These are phyloP conservation scores for Phytophthora quininea DNA, from an alignment of 352 stramenopile species.

Conservation along the genomic window DNA sequence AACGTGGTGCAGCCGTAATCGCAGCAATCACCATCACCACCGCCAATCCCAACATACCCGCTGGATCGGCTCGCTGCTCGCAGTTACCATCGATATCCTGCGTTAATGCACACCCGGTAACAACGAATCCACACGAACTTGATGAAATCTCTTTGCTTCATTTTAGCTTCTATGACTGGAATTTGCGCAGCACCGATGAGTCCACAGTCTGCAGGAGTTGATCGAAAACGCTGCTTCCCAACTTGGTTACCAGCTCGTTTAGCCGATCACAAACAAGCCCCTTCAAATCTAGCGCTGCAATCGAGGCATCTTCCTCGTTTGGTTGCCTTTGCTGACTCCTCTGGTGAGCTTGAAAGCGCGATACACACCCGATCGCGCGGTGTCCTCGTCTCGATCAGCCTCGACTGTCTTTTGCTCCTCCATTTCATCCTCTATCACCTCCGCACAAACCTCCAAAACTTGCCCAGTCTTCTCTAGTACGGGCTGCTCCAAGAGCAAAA, in stretches of 20 bases:
- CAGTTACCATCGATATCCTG: neutral
- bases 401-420: conserved; percentile 29
- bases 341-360: conserved; percentile 55
- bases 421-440: conserved; percentile 78
- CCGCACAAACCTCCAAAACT: conserved; percentile 64
- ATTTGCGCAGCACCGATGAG: conserved; percentile 56
- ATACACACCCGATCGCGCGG: conserved; percentile 42
- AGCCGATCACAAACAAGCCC: conserved; percentile 45
- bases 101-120: neutral
- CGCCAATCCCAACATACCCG: neutral
- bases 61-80: neutral
- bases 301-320: conserved; percentile 40
- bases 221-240: conserved; percentile 51
- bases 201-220: conserved; percentile 67
- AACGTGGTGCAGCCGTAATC: conserved; percentile 1
- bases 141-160: neutral
- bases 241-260: conserved; percentile 42
- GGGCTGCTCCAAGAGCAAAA: conserved; percentile 44
- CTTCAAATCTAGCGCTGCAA: conserved; percentile 55
- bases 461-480: conserved; percentile 67
- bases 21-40: neutral
- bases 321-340: conserved; percentile 31
- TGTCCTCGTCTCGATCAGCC: conserved; percentile 19
- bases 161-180: conserved; percentile 43
- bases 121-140: neutral